Percentiles rank a stretch among this genome's conserved stretches.
Conservation (phyloP, 768 basidiomycete genomes). For the Leccinum obscurum region DNA sequence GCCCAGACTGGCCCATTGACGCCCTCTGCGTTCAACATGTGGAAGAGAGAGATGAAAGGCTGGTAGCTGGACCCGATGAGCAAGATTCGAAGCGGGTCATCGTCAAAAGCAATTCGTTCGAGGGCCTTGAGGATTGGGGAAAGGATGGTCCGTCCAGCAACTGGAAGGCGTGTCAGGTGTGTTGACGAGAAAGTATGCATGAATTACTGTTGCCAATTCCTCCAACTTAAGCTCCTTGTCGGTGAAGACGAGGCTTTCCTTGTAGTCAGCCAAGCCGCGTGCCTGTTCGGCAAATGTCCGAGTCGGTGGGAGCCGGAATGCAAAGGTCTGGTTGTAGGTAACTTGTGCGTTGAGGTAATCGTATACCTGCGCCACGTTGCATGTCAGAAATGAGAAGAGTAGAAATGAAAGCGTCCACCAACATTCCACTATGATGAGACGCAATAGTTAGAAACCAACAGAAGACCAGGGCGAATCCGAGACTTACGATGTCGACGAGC, state of each 20-base stretch:
- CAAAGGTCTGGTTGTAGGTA: constrained; percentile 79
- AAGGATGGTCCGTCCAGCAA: constrained; percentile 78
- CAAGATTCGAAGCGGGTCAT: constrained; percentile 75
- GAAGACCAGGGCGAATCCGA: not conserved
- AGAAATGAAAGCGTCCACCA: constrained; percentile 27
- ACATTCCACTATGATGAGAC: constrained; percentile 67
- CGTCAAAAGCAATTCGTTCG: constrained; percentile 74
- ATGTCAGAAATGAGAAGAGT: constrained; percentile 13
- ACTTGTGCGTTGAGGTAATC: constrained; percentile 80
- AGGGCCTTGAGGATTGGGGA: constrained; percentile 70
- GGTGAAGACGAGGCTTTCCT: constrained; percentile 76
- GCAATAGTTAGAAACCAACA: constrained; percentile 15
- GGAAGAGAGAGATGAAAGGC: constrained; percentile 84
- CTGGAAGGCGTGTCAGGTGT: constrained; percentile 36
- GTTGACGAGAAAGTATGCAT: not conserved
- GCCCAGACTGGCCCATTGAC: constrained; percentile 55
- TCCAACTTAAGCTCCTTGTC: constrained; percentile 45
- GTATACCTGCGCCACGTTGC: constrained; percentile 50
- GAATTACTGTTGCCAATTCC: constrained; percentile 76
- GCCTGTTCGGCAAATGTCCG: constrained; percentile 63
- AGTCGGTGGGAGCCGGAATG: constrained; percentile 69
- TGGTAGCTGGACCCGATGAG: constrained; percentile 82
- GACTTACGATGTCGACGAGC: constrained; percentile 63
- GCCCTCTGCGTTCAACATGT: constrained; percentile 59
- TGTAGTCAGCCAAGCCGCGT: constrained; percentile 70